Percentiles rank a stretch among this genome's conserved stretches.
Conservation (phyloP, 2,329 filamentous ascomycete species). For the Metarhizium sp. region DNA sequence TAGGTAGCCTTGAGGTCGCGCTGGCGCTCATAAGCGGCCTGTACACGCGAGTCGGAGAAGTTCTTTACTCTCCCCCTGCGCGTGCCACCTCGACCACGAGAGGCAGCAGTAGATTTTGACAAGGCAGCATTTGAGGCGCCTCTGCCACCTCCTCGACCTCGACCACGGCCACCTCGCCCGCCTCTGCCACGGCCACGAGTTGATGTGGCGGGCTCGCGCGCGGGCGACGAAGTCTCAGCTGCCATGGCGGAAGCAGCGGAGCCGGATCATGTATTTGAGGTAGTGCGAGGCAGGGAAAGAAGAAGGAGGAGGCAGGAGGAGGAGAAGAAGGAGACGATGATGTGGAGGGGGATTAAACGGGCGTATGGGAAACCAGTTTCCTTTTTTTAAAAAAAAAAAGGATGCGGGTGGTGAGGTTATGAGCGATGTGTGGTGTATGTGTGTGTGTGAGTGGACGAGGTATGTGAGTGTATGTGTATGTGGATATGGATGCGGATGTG, state of each 20-base stretch:
- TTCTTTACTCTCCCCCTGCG: constrained; percentile 46
- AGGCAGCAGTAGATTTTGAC: constrained; percentile 24
- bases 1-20: constrained; percentile 58
- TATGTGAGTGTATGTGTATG: not conserved
- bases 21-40: constrained; percentile 53
- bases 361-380: no score
- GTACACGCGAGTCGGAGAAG: constrained; percentile 43
- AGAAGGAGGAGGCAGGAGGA: not conserved
- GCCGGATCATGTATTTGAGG: constrained; percentile 21
- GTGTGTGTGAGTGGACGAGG: not conserved
- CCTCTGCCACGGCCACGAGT: constrained; percentile 26
- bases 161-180: constrained; percentile 8
- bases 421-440: not conserved
- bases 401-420: not conserved
- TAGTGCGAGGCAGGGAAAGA: not conserved
- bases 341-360: no score
- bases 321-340: not conserved
- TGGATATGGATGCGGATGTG: not conserved
- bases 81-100: constrained; percentile 27
- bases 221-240: constrained; percentile 27
- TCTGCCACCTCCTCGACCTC: constrained; percentile 17
- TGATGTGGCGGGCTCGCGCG: constrained; percentile 21
- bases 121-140: constrained; percentile 20
- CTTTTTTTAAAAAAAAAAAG: not conserved
- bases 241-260: constrained; percentile 22